Evolutionary conservation across 805 yeast species (phyloP).

Genomic region (Tetrapisispora arboricola): DNA sequence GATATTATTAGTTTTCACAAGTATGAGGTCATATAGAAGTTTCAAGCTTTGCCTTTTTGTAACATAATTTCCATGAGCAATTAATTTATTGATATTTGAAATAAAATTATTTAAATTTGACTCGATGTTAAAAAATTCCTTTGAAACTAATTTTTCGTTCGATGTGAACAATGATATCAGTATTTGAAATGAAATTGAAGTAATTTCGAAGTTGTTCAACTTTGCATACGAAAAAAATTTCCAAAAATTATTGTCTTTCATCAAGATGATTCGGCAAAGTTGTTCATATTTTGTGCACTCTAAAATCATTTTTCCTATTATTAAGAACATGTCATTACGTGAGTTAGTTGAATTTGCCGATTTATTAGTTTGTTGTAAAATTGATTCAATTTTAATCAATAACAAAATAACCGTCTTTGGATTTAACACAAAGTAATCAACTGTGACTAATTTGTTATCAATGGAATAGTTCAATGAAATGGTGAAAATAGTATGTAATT

Average conservation of each 20-base stretch:
- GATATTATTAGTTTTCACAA: slow-evolving; percentile 57
- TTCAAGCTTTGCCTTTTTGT: slow-evolving; percentile 85
- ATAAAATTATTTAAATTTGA: slow-evolving; percentile 50
- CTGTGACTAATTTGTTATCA: slow-evolving; percentile 73
- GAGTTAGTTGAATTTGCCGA: slow-evolving; percentile 1
- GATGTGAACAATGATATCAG: slow-evolving; percentile 55
- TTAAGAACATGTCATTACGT: slow-evolving; percentile 50
- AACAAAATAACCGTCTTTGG: slow-evolving; percentile 57
- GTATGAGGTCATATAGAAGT: slow-evolving; percentile 59
- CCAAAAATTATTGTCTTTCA: slow-evolving; percentile 59
- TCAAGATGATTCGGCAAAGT: slow-evolving; percentile 48
- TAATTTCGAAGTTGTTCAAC: slow-evolving; percentile 71
- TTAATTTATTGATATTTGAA: slow-evolving; percentile 51
- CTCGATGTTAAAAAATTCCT: slow-evolving; percentile 47
- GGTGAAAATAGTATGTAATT: slow-evolving; percentile 61
- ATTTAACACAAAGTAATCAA: slow-evolving; percentile 62
- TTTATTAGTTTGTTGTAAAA: slow-evolving; percentile 17
- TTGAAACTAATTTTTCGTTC: slow-evolving; percentile 56
- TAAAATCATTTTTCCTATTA: slow-evolving; percentile 68
- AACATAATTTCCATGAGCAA: slow-evolving; percentile 75
- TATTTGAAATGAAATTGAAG: slow-evolving; percentile 82
- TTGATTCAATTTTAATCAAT: slow-evolving; percentile 61
- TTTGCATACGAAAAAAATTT: slow-evolving; percentile 69
- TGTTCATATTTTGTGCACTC: slow-evolving; percentile 77
- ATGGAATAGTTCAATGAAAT: slow-evolving; percentile 69